Conservation (phyloP, 345 rosid genomes). For the Citrus maxima region DNA sequence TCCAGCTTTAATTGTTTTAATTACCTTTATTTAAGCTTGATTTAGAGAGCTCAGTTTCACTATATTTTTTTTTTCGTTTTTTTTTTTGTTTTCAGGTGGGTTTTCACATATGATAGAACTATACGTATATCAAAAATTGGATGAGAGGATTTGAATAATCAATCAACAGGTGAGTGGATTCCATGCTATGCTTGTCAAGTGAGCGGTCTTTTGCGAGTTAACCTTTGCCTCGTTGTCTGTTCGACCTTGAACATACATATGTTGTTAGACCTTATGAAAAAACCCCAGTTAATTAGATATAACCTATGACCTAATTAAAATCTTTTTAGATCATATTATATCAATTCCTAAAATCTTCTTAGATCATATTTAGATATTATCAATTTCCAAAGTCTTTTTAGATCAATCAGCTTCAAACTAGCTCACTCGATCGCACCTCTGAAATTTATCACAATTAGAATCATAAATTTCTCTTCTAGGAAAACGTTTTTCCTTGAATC, state of each 20-base stretch:
- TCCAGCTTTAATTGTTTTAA: too few relatives aligned
- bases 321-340: background rate
- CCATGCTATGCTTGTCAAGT: constrained; percentile 50
- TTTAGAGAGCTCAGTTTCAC: background rate
- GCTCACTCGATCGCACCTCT: too few relatives aligned
- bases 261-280: background rate
- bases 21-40: background rate
- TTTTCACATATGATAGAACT: background rate
- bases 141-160: background rate
- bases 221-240: constrained; percentile 54
- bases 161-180: constrained; percentile 40
- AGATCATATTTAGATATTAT: too few relatives aligned
- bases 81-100: constrained; percentile 7
- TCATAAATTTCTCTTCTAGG: background rate
- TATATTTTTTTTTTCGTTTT: background rate
- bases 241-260: constrained; percentile 38
- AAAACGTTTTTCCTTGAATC: too few relatives aligned
- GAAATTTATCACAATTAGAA: background rate
- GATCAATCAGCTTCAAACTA: too few relatives aligned
- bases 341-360: too few relatives aligned
- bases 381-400: too few relatives aligned
- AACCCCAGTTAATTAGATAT: constrained; percentile 7
- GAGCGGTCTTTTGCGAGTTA: constrained; percentile 35
- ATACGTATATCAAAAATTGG: background rate
- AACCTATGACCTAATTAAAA: background rate